Evolutionary conservation across 768 basidiomycete species (phyloP), one percentile per base, ranked within the genome.

Genomic region (Rhizopogon sp.): DNA sequence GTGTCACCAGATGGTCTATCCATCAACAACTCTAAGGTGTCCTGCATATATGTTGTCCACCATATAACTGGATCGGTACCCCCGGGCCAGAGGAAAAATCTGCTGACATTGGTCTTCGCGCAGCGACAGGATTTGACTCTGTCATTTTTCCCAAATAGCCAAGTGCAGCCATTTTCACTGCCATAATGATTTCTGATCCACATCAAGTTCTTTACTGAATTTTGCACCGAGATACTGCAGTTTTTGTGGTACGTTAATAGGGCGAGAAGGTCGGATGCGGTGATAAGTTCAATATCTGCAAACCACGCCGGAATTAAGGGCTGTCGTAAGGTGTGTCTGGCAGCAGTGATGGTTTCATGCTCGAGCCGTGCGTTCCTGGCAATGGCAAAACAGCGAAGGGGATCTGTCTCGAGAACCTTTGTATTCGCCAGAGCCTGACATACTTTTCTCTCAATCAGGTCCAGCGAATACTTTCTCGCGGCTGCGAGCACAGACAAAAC

Each of bases 341-440:
- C 65, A 33, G 69, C 69, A n/a, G 56, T 55, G 31, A 56, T 53
- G 3, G 64, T 63, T 52, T 66, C 59, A 13, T 57, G 52, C 22
- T 59, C 50, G n/a, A 66, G 54, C 14, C 58, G 43, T 42, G 65
- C 66, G 3, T 59, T 60, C 42, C 63, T 54, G 11, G 66, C 65
- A 6, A 71, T 60, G 22, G 70, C 67, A 35, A 64, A 71, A 7
- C 60, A 54, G 6, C 64, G 60, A 28, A 70, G 17, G 8, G 70
- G 58, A 13, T 61, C 60, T 42, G 50, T 42, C 3, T 60, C 53
- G 14, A 58, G n/a, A 25, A 52, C 31, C 28, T 52, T 47, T n/a
- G 61, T 58, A 49, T 52, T 39, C 25, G 49, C 39, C 16, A 68
- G 58, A 22, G 56, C 55, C 10, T 62, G 51, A 10, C 58, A 58